A percentile compares a stretch with the other conserved stretches of the same genome.
Conservation (phyloP, 23 red algal species). For the Gracilaria gracilis region DNA sequence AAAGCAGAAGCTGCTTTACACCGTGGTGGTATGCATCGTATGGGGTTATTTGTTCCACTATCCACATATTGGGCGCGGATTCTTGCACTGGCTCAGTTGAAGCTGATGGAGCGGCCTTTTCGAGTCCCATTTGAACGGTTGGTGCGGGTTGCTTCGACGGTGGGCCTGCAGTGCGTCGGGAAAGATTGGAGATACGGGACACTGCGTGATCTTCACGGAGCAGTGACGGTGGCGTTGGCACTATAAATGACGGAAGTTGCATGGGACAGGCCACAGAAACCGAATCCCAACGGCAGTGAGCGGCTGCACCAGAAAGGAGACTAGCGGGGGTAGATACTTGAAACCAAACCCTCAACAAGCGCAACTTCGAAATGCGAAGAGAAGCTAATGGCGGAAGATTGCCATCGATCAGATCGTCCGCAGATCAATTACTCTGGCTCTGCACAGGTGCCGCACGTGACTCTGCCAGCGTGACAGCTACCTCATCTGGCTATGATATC, state of each 20-base stretch:
- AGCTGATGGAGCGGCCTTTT: background rate
- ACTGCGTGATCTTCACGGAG: background rate
- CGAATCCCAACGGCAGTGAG: background rate
- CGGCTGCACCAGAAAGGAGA: too few relatives aligned
- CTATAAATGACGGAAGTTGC: background rate
- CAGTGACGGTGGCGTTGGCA: background rate
- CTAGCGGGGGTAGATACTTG: too few relatives aligned
- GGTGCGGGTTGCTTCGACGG: background rate
- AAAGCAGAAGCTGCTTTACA: slow-evolving; percentile 48
- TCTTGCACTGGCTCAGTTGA: background rate
- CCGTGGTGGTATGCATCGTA: slow-evolving; percentile 83
- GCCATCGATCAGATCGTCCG: too few relatives aligned
- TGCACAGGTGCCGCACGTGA: background rate
- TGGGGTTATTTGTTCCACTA: slow-evolving; percentile 78
- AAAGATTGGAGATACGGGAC: background rate
- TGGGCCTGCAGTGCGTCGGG: background rate
- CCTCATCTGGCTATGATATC: background rate
- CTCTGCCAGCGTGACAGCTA: background rate
- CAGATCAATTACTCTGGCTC: too few relatives aligned
- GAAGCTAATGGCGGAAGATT: too few relatives aligned
- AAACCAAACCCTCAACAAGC: too few relatives aligned
- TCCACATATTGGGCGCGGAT: slow-evolving; percentile 67
- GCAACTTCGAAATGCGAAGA: too few relatives aligned
- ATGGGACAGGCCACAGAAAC: background rate
- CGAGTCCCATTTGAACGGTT: slow-evolving; percentile 1